Conservation (phyloP, 495 filamentous ascomycete genomes). For the Penicillium argentinense region DNA sequence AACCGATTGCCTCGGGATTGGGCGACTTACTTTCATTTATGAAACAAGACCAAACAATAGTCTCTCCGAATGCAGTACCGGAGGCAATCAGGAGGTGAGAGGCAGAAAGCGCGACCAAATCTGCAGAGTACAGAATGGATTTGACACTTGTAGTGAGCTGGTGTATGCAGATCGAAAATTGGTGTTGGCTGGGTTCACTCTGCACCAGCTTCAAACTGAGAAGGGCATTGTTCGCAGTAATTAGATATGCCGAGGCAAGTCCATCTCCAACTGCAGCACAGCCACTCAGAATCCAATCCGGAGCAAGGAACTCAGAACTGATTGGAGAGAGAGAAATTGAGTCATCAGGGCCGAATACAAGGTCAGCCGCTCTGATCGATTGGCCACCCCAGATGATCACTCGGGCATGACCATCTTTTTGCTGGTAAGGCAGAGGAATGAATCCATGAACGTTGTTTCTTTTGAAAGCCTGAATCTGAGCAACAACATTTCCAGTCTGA, state of each 20-base stretch:
- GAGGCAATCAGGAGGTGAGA: constrained; percentile 71
- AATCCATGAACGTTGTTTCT: constrained; percentile 47
- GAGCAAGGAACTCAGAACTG: constrained; percentile 43
- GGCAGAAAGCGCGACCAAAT: constrained; percentile 58
- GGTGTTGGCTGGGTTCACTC: constrained; percentile 16
- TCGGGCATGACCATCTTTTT: constrained; percentile 29
- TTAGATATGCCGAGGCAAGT: constrained; percentile 38
- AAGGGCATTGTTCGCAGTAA: constrained; percentile 85
- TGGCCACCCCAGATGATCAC: constrained; percentile 75
- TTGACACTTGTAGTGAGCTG: constrained; percentile 66
- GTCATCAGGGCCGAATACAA: constrained; percentile 5
- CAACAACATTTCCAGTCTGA: constrained; percentile 28
- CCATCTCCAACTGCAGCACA: constrained; percentile 33
- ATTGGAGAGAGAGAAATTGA: constrained; percentile 13
- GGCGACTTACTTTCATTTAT: constrained; percentile 15
- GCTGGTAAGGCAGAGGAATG: constrained; percentile 21
- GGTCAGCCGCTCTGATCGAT: constrained; percentile 61
- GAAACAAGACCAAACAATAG: constrained; percentile 81
- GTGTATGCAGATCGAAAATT: constrained; percentile 28
- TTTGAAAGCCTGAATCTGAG: constrained; percentile 34
- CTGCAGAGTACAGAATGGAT: constrained; percentile 86
- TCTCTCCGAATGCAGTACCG: constrained; percentile 91
- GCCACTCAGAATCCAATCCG: constrained; percentile 87
- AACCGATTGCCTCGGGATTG: constrained; percentile 19
- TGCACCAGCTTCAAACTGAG: constrained; percentile 42